phyloP scores from a whole-genome alignment of 768 basidiomycete genomes.

The Pleurotus giganteus region DNA sequence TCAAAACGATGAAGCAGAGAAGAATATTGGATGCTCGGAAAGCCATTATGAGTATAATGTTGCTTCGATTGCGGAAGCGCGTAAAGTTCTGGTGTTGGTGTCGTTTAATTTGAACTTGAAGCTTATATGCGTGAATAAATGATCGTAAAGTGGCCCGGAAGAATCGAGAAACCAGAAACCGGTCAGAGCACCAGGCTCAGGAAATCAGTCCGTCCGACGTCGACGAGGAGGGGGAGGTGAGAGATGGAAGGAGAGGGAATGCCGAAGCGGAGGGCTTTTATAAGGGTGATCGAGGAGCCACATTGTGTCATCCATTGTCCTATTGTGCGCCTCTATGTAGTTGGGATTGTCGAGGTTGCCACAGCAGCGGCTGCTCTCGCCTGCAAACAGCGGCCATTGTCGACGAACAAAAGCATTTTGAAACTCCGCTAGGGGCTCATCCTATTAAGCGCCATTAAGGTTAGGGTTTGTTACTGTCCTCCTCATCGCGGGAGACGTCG shows the following conservation, averaged over 20 bases:
- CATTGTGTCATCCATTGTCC: background rate
- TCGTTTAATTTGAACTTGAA: background rate
- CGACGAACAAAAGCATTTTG: background rate
- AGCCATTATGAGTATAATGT: background rate
- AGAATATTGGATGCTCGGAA: background rate
- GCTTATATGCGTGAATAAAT: too few relatives aligned
- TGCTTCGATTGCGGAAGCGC: background rate
- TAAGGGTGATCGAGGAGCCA: background rate
- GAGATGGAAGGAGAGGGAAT: background rate
- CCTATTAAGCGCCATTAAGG: background rate
- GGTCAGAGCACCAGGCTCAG: constrained; percentile 5
- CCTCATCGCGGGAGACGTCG: background rate
- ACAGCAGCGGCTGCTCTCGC: too few relatives aligned
- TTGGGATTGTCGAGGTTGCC: too few relatives aligned
- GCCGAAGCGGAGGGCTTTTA: background rate
- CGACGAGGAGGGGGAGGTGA: background rate
- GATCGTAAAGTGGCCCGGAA: background rate
- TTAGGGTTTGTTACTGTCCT: background rate
- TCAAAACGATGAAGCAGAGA: background rate
- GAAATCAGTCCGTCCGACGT: background rate
- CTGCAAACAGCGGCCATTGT: background rate
- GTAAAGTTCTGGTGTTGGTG: background rate
- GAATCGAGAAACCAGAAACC: background rate
- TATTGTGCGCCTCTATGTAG: background rate
- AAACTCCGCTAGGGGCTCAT: background rate